Evolutionary conservation across 2,329 filamentous ascomycete species (phyloP).

Genomic region (Ceratocystis papillata): DNA sequence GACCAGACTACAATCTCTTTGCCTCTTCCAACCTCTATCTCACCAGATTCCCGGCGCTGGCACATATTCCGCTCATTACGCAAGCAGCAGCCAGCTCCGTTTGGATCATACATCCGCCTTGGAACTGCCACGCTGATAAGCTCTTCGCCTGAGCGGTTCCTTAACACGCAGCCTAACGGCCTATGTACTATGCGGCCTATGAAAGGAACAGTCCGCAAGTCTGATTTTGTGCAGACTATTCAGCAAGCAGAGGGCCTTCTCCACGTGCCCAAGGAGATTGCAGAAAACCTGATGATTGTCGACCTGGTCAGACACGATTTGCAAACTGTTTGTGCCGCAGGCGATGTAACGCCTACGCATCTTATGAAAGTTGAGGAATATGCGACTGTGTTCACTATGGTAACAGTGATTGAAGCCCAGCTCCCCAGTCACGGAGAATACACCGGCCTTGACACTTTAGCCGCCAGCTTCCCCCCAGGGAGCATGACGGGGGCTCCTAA

Average conservation of each 20-base stretch:
- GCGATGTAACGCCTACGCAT: conserved; percentile 61
- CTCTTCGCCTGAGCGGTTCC: conserved; percentile 81
- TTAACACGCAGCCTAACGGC: conserved; percentile 46
- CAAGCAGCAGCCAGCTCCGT: conserved; percentile 65
- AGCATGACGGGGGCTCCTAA: conserved; percentile 97
- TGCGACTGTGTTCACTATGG: conserved; percentile 81
- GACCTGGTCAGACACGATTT: conserved; percentile 92
- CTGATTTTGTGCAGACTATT: conserved; percentile 52
- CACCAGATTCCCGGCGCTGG: conserved; percentile 43
- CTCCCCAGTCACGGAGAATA: conserved; percentile 36
- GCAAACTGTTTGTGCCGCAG: conserved; percentile 68
- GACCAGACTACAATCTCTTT: conserved; percentile 56
- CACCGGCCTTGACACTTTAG: conserved; percentile 64
- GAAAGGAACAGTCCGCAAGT: conserved; percentile 90
- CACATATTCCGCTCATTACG: conserved; percentile 60
- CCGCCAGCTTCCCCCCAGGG: conserved; percentile 70
- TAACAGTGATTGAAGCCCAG: conserved; percentile 70
- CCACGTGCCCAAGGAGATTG: conserved; percentile 74
- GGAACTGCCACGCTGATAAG: conserved; percentile 61
- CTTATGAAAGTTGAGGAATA: conserved; percentile 85
- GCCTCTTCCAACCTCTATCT: conserved; percentile 29
- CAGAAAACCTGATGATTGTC: conserved; percentile 97
- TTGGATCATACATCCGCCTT: conserved; percentile 70
- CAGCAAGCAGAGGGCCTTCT: conserved; percentile 62
- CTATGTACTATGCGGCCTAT: conserved; percentile 77